Conservation (phyloP, 129 eudicot genomes). For the Centaurea solstitialis region DNA sequence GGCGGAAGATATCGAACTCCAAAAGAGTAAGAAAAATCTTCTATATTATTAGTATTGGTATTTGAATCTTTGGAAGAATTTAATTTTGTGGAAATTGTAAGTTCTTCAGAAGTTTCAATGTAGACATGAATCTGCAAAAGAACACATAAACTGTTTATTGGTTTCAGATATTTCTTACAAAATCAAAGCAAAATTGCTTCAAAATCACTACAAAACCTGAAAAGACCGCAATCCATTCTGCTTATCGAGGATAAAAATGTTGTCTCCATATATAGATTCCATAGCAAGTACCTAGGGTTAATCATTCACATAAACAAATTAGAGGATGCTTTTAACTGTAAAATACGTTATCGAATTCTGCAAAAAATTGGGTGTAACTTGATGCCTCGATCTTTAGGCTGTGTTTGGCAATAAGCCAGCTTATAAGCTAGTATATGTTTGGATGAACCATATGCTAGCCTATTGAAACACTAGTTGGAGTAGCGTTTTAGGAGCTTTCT, state of each 20-base stretch:
- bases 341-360: background rate
- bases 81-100: slow-evolving; percentile 55
- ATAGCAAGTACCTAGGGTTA: slow-evolving; percentile 64
- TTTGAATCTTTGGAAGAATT: slow-evolving; percentile 33
- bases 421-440: too few species aligned
- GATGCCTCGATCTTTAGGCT: background rate
- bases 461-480: too few species aligned
- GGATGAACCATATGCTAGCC: too few species aligned
- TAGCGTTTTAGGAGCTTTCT: too few species aligned
- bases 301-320: slow-evolving; percentile 1
- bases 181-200: background rate
- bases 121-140: slow-evolving; percentile 64
- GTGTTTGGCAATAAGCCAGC: too few species aligned
- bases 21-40: slow-evolving; percentile 71
- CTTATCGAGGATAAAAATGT: slow-evolving; percentile 55
- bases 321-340: background rate
- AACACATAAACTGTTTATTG: background rate
- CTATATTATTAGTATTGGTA: slow-evolving; percentile 17
- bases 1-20: slow-evolving; percentile 74
- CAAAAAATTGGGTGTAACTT: background rate
- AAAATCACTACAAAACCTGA: slow-evolving; percentile 49
- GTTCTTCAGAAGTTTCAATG: slow-evolving; percentile 53
- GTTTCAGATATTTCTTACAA: background rate
- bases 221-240: slow-evolving; percentile 58
- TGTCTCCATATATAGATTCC: slow-evolving; percentile 88